Conservation (phyloP, 768 basidiomycete species). For the Leucogyrophana mollusca region DNA sequence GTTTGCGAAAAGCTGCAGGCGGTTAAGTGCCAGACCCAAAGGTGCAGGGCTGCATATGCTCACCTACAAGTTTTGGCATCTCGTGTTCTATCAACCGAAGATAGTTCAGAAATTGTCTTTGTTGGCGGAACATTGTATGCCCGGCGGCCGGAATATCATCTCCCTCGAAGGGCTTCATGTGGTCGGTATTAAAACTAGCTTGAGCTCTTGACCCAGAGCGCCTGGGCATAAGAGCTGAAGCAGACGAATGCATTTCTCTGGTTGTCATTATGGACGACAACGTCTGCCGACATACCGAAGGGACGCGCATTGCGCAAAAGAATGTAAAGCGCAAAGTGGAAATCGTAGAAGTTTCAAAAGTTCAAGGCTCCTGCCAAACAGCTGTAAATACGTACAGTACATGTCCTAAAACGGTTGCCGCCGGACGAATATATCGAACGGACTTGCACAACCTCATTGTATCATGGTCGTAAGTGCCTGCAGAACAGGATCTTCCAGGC, state of each 20-base stretch:
- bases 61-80: slow-evolving; percentile 84
- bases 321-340: too few species aligned
- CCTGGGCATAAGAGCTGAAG: slow-evolving; percentile 10
- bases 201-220: too few species aligned
- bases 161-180: too few species aligned
- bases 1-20: slow-evolving; percentile 71
- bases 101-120: slow-evolving; percentile 73
- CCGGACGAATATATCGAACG: neutral
- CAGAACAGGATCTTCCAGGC: too few species aligned
- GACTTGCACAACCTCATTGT: neutral
- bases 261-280: slow-evolving; percentile 7
- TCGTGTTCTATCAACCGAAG: slow-evolving; percentile 87
- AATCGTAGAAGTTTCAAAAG: neutral
- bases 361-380: slow-evolving; percentile 18
- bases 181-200: slow-evolving; percentile 1
- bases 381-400: slow-evolving; percentile 15
- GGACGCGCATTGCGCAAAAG: slow-evolving; percentile 18
- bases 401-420: too few species aligned
- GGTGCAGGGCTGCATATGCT: slow-evolving; percentile 16
- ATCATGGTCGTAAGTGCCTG: slow-evolving; percentile 51
- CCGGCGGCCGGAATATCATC: slow-evolving; percentile 71
- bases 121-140: slow-evolving; percentile 71
- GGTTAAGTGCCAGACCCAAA: slow-evolving; percentile 6
- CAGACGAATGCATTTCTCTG: slow-evolving; percentile 26
- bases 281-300: slow-evolving; percentile 14